Evolutionary conservation across 176 grass and related monocot genomes (phyloP), one percentile per base, ranked within the genome.

Genomic region (Carex myosuroides): DNA sequence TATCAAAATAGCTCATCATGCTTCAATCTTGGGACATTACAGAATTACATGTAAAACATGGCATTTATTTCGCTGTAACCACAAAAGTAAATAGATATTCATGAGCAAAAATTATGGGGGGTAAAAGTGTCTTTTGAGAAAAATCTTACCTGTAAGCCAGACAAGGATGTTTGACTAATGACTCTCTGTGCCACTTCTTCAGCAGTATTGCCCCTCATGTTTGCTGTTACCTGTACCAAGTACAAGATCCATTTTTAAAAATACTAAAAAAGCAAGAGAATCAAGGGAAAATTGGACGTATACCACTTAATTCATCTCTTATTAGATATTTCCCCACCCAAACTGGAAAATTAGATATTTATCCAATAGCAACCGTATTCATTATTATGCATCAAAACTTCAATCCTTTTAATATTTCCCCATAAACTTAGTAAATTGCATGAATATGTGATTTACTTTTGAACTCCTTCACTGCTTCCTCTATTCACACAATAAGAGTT

Each of bases 161-260:
- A 90, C 83, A 96, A 84, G 79, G 91, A 96, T 52, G 90, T 89
- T 80, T 99, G 91, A 60, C 83, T 92, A 42, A 93, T 85, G 89
- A 99, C 83, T 94, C 85, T 88, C 80, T 99, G 85, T 12, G 91
- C 91, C 77, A 99, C 97, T 89, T 99, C 97, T 84, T 92, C 85
- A 18, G 97, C 93, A 80, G 88, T 95, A 64, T 81, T 90, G 8
- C 93, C 97, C 64, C 97, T 90, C 93, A 99, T 99, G 86, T 99
- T 99, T 89, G 93, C 97, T n/a, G 90, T 93, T 35, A 99, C 88
- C 97, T 99, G 87, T 54, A 88, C 85, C 39, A 86, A 77, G 63
- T 21, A 93, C 86, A 60, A 33, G 5, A 81, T 89, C 39, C 48
- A 84, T 8, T 24, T 24, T 26, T 39, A 39, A 39, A 33, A 79